A percentile compares a stretch with the other conserved stretches of the same genome.
Conservation (phyloP, 371 early-diverging fungal species). For the Mortierella sp. region DNA sequence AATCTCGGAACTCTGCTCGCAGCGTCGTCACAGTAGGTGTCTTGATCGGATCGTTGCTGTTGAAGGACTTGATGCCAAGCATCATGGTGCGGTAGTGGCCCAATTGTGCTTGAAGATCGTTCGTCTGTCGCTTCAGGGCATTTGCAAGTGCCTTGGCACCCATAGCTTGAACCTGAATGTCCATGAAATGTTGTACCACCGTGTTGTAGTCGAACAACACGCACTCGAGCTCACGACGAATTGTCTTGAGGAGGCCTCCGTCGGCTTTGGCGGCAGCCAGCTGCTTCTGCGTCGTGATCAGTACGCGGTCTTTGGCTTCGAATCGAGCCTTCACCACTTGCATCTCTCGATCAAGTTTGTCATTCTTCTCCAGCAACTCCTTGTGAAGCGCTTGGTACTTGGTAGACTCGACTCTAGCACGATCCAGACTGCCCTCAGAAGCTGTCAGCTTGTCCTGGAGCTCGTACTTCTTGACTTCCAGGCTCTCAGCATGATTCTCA, state of each 20-base stretch:
- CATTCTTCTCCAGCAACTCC: slow-evolving; percentile 49
- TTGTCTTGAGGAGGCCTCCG: slow-evolving; percentile 48
- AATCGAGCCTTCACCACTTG: slow-evolving; percentile 50
- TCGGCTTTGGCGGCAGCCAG: slow-evolving; percentile 46
- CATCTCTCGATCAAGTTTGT: slow-evolving; percentile 37
- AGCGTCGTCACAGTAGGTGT: slow-evolving; percentile 47
- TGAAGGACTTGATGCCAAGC: slow-evolving; percentile 54
- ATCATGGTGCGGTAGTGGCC: slow-evolving; percentile 47
- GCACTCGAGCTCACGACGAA: slow-evolving; percentile 53
- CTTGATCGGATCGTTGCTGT: slow-evolving; percentile 52
- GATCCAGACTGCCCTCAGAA: slow-evolving; percentile 34
- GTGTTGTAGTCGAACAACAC: slow-evolving; percentile 53
- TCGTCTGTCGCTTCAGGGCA: slow-evolving; percentile 38
- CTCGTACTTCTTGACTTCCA: slow-evolving; percentile 50
- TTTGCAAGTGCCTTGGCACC: slow-evolving; percentile 51
- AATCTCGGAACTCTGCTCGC: slow-evolving; percentile 43
- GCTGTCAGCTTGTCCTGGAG: slow-evolving; percentile 45
- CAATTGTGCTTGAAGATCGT: slow-evolving; percentile 43
- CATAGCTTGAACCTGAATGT: slow-evolving; percentile 49
- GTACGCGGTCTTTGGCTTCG: slow-evolving; percentile 51
- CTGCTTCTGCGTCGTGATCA: slow-evolving; percentile 49
- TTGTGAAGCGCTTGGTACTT: slow-evolving; percentile 51
- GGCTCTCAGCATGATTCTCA: slow-evolving; percentile 48
- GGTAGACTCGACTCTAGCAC: slow-evolving; percentile 39
- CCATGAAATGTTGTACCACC: slow-evolving; percentile 54